phyloP scores from a whole-genome alignment of 106 monocot genomes.

The Alisma plantagoaquatica region DNA sequence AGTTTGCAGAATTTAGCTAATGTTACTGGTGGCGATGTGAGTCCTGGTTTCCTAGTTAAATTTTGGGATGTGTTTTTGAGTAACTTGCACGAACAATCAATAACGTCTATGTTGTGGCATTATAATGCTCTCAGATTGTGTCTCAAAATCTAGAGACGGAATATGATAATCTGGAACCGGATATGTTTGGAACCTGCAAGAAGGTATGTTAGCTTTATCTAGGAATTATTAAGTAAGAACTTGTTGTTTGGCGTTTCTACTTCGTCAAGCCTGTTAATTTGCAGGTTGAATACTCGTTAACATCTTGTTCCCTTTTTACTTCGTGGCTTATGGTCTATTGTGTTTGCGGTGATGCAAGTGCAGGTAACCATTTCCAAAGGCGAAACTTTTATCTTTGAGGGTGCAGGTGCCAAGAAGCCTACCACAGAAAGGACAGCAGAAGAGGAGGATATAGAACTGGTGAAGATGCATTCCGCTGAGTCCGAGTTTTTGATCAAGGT shows the following conservation, averaged over 20 bases:
- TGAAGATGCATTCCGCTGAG: constrained; percentile 14
- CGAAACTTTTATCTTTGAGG: constrained; percentile 9
- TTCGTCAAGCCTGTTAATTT: no score
- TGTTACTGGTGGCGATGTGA: constrained; percentile 10
- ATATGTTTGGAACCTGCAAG: constrained; percentile 13
- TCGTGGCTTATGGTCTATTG: no score
- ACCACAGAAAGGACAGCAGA: constrained; percentile 15
- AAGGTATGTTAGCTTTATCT: constrained; percentile 5
- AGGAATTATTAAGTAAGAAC: no score
- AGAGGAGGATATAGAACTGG: constrained; percentile 16
- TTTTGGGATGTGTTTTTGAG: not conserved
- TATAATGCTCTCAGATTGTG: constrained; percentile 8
- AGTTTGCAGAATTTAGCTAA: constrained; percentile 8
- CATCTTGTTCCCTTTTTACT: no score
- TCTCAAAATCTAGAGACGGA: constrained; percentile 1
- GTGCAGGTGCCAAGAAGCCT: constrained; percentile 16
- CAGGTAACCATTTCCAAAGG: constrained; percentile 11
- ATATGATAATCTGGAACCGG: constrained; percentile 7
- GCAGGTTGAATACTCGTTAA: no score
- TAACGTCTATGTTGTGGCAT: no score
- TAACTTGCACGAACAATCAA: not conserved
- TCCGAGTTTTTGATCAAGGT: constrained; percentile 11
- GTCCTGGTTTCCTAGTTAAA: not conserved
- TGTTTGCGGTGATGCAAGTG: no score
- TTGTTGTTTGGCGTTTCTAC: no score